A percentile compares a stretch with the other conserved stretches of the same genome.
These are phyloP conservation scores for Ustilago curta DNA, from an alignment of 1,284 basidiomycete genomes.

Conservation along the genomic window DNA sequence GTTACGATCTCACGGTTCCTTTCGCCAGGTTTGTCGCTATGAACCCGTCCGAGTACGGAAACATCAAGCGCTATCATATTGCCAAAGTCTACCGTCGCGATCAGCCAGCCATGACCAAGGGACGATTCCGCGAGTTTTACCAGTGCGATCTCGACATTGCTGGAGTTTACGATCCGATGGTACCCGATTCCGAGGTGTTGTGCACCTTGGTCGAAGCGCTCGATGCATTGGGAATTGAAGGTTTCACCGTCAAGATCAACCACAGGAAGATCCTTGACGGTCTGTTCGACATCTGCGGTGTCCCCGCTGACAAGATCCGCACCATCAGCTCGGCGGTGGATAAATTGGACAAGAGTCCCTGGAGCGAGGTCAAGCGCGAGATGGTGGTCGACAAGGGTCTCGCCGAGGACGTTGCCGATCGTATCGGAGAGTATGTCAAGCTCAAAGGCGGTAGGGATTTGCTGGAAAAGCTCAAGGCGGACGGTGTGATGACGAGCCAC, in stretches of 20 bases:
- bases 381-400: constrained; percentile 97
- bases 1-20: constrained; percentile 95
- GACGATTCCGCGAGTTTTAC: constrained; percentile 97
- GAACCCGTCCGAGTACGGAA: constrained; percentile 79
- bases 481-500: constrained; percentile 79
- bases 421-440: constrained; percentile 96
- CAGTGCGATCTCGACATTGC: constrained; percentile 98
- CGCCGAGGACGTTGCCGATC: constrained; percentile 84
- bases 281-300: constrained; percentile 95
- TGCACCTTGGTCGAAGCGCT: constrained; percentile 85
- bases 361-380: constrained; percentile 92
- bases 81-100: constrained; percentile 98
- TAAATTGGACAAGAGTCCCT: constrained; percentile 94
- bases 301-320: constrained; percentile 89
- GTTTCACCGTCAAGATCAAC: constrained; percentile 93
- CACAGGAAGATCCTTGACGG: constrained; percentile 98
- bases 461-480: constrained; percentile 79
- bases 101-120: constrained; percentile 97
- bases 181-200: constrained; percentile 93
- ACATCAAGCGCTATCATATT: constrained; percentile 92
- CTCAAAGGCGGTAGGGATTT: constrained; percentile 83
- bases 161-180: constrained; percentile 89
- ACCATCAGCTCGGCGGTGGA: constrained; percentile 97
- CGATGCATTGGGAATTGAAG: constrained; percentile 81
- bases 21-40: constrained; percentile 96